phyloP scores from a whole-genome alignment of 2,329 filamentous ascomycete species.

The Allantophomopsis cytisporea region DNA sequence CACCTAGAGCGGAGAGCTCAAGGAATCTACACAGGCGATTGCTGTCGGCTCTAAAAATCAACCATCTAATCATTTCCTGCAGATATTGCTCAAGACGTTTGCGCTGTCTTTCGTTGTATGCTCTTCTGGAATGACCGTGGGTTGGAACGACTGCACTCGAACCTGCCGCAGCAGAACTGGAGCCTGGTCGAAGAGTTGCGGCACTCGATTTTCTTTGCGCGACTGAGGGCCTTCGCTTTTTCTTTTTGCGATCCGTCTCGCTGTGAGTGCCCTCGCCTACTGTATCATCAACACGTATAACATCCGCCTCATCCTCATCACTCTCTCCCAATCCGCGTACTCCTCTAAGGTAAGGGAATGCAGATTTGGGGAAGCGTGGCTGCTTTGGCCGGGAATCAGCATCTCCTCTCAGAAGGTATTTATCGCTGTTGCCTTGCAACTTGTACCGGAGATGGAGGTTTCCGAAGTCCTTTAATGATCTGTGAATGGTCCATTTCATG shows the following conservation, averaged over 20 bases:
- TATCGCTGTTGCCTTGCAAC: slow-evolving; percentile 70
- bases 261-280: slow-evolving; percentile 52
- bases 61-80: slow-evolving; percentile 85
- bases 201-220: slow-evolving; percentile 36
- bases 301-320: slow-evolving; percentile 38
- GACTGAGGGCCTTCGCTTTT: slow-evolving; percentile 35
- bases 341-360: slow-evolving; percentile 79
- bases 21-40: slow-evolving; percentile 93
- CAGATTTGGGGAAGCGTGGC: slow-evolving; percentile 78
- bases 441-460: slow-evolving; percentile 94
- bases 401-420: slow-evolving; percentile 57
- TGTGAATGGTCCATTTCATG: slow-evolving; percentile 91
- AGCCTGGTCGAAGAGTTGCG: slow-evolving; percentile 4
- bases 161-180: slow-evolving; percentile 13
- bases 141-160: slow-evolving; percentile 22
- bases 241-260: slow-evolving; percentile 48
- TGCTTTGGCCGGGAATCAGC: slow-evolving; percentile 60
- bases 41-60: slow-evolving; percentile 93
- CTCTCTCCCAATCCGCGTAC: slow-evolving; percentile 67
- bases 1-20: slow-evolving; percentile 85
- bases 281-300: slow-evolving; percentile 24
- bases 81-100: slow-evolving; percentile 81
- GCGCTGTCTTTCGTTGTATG: slow-evolving; percentile 70
- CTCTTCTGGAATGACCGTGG: slow-evolving; percentile 9
- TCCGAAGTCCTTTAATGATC: slow-evolving; percentile 78